These are phyloP conservation scores for Bruguiera parviflora DNA, from an alignment of 345 rosid genomes.

Conservation along the genomic window DNA sequence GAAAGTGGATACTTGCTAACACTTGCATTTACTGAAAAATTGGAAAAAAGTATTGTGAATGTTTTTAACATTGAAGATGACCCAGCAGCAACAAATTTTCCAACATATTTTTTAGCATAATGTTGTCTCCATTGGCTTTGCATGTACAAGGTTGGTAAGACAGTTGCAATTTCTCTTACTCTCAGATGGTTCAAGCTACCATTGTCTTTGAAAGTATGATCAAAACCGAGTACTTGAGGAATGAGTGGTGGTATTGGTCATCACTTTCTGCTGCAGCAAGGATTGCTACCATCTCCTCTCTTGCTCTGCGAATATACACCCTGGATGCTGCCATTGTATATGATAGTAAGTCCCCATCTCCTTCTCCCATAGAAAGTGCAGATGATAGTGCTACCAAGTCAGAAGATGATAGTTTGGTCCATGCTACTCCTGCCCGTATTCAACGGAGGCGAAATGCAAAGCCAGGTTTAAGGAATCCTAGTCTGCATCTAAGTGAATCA, in stretches of 20 bases:
- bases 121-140: neutral
- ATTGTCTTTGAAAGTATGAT: constrained; percentile 37
- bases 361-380: constrained; percentile 10
- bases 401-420: constrained; percentile 3
- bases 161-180: neutral
- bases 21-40: too few species aligned
- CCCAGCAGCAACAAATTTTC: too few species aligned
- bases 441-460: constrained; percentile 1
- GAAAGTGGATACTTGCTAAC: too few species aligned
- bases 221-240: constrained; percentile 27
- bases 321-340: constrained; percentile 39
- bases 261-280: constrained; percentile 32
- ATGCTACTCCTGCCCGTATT: constrained; percentile 8
- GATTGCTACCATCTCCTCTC: constrained; percentile 32
- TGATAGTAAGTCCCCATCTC: constrained; percentile 9
- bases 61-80: too few species aligned
- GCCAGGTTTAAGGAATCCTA: constrained; percentile 1
- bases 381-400: constrained; percentile 7
- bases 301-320: constrained; percentile 34
- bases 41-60: too few species aligned
- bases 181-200: constrained; percentile 41
- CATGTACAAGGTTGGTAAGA: neutral
- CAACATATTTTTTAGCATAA: too few species aligned
- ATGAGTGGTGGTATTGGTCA: constrained; percentile 44
- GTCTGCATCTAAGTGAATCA: neutral